Evolutionary conservation across 129 eudicot genomes (phyloP), one percentile per base, ranked within the genome.

Genomic region (Arctium minus): DNA sequence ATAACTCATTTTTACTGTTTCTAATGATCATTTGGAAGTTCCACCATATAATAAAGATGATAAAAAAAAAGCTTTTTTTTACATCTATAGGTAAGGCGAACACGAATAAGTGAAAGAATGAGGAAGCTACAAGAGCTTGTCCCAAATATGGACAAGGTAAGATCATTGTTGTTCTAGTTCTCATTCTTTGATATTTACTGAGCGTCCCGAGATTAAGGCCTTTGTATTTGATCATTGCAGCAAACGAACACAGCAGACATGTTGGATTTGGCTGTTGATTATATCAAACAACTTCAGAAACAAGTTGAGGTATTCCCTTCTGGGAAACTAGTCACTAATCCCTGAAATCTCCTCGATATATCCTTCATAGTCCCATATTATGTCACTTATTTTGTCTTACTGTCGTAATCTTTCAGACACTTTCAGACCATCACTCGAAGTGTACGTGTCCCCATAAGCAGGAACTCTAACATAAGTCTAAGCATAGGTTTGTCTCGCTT

Each of bases 51-150:
- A 38, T 7, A 11, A 81, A 76, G 70, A 80, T 70, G 13, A 70
- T 75, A 30, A 15, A 27, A 30, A 15, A 27, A 22, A 35, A 15
- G 7, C n/a, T 32, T 76, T 70, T 9, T 78, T 80, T 75, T 38
- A 15, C 48, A 67, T 80, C 5, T 79, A 35, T 79, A 96, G 98
- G 98, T 93, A 4, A 89, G 99, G 82, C 87, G 99, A 79, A 96
- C 96, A 15, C 82, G 86, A 71, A 96, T 93, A 75, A 96, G 99
- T 35, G 99, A 96, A 76, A 82, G 98, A 73, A 96, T 93, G 96
- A 96, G 93, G 83, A 96, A 88, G 88, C 94, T 96, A 36, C 99
- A 96, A 86, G 99, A 96, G 56, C 95, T 96, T 85, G 99, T 96
- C 50, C 99, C 99, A 30, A 93, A 93, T 80, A 96, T 93, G 99